Base-by-base conservation (phyloP, 73 alveolate species). In the Paramecium octaurelia region DNA sequence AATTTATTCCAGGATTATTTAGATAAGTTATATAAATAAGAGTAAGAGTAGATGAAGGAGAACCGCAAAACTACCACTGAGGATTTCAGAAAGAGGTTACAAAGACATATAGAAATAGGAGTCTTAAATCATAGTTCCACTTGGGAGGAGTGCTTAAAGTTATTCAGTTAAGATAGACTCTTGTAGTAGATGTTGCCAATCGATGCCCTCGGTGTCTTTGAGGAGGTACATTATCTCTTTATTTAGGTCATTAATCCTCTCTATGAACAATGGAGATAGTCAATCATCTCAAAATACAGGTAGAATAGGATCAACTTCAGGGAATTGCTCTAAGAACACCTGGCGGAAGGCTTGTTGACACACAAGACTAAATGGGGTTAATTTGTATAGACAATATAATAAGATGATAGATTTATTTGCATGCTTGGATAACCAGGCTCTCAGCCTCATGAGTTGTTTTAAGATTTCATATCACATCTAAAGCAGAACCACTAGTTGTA, bases 401-500 rank as follows among this genome's bases (percentile, higher is more conserved):
- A 80, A 44, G 91, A 80, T 80, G 91, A 80, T 42, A 42, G 91
- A 80, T 80, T 80, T 80, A 48, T 44, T n/a, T 23, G 48, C 43
- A 80, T 80, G 91, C 46, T 80, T 6, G 91, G 91, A 23, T 44
- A 80, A 11, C 91, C 91, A 42, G 91, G 91, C 4, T 80, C 91
- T 10, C 29, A 42, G 24, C 91, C 91, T 20, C 91, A 80, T 80
- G 91, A 80, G 24, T 43, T 80, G 35, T 80, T 80, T 80, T 80
- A 44, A 35, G 91, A 80, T 80, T 80, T 80, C 44, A 48, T 80
- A 9, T 42, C 70, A 8, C 91, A 80, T 80, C 36, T 80, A 44
- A 80, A 80, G 57, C 12, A 80, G 43, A 80, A 80, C 57, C 91
- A 80, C 48, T 46, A 80, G 48, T 18, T 80, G 4, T 80, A 80